Evolutionary conservation across 371 early-diverging fungal genomes (phyloP).

Genomic region (Quaeritorhiza haematococci): DNA sequence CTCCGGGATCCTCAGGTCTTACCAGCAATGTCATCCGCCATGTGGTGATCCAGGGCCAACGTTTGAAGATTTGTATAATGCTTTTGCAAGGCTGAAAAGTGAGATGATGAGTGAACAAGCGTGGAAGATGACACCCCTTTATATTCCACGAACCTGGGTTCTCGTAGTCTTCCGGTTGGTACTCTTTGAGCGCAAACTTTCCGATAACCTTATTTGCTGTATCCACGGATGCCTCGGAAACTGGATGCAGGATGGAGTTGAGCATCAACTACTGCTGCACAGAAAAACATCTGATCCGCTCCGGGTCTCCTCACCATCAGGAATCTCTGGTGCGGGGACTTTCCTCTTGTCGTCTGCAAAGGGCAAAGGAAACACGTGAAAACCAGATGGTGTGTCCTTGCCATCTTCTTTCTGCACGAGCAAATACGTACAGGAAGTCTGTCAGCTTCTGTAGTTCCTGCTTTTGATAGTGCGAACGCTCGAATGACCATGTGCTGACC

Average conservation of each 20-base stretch:
- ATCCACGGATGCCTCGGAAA: slow-evolving; percentile 28
- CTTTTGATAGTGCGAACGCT: too few species aligned
- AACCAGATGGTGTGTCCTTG: slow-evolving; percentile 52
- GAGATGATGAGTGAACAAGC: background rate
- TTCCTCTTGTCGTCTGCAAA: slow-evolving; percentile 64
- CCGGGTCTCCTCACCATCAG: too few species aligned
- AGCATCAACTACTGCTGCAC: background rate
- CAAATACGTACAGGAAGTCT: too few species aligned
- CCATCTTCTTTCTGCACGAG: too few species aligned
- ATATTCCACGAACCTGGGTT: slow-evolving; percentile 42
- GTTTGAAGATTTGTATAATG: slow-evolving; percentile 60
- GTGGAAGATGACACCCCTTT: background rate
- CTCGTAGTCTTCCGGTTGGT: slow-evolving; percentile 43
- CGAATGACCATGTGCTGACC: slow-evolving; percentile 33
- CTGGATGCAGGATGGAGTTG: slow-evolving; percentile 3
- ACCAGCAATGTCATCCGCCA: slow-evolving; percentile 29
- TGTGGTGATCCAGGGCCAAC: slow-evolving; percentile 44
- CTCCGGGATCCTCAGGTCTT: background rate
- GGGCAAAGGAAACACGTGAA: slow-evolving; percentile 57
- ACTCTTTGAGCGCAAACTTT: slow-evolving; percentile 44
- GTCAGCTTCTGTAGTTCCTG: too few species aligned
- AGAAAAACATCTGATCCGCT: too few species aligned
- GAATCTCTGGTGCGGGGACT: slow-evolving; percentile 21
- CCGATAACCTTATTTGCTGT: slow-evolving; percentile 41
- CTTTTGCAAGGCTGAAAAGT: slow-evolving; percentile 48